These are phyloP conservation scores for Elsinoe australis DNA, from an alignment of 2,329 filamentous ascomycete species.

Conservation along the genomic window DNA sequence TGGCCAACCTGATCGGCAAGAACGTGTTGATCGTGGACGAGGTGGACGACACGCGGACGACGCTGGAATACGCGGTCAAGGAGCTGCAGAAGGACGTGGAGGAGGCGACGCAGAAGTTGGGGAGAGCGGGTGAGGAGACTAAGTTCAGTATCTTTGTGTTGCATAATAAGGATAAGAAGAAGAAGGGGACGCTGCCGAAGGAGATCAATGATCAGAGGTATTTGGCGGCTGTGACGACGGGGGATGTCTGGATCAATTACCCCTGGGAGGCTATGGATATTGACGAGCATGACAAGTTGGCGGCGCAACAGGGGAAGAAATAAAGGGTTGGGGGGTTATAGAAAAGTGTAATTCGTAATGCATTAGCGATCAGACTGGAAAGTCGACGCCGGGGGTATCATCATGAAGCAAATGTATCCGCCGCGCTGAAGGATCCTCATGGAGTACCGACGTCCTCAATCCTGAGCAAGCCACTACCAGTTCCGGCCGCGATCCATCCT, in stretches of 20 bases:
- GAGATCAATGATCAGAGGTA: constrained; percentile 66
- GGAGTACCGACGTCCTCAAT: constrained; percentile 39
- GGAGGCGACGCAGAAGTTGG: constrained; percentile 64
- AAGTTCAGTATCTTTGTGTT: constrained; percentile 92
- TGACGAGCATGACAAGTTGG: constrained; percentile 75
- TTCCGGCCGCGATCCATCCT: constrained; percentile 46
- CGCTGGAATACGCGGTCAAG: constrained; percentile 84
- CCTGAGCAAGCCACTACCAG: constrained; percentile 42
- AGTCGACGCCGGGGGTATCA: constrained; percentile 10
- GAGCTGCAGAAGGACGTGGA: constrained; percentile 94
- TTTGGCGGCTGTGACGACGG: constrained; percentile 75
- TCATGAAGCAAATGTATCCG: not conserved
- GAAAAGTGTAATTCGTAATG: not conserved
- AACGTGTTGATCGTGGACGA: constrained; percentile 89
- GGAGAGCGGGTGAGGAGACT: constrained; percentile 63
- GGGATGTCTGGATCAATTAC: constrained; percentile 98
- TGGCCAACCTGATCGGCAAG: constrained; percentile 84
- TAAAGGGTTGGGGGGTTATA: not conserved
- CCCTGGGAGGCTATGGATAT: constrained; percentile 96
- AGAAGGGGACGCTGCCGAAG: constrained; percentile 78
- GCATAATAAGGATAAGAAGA: constrained; percentile 96
- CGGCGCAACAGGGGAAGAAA: constrained; percentile 34
- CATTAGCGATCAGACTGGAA: constrained; percentile 12
- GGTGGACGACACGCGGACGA: constrained; percentile 91
- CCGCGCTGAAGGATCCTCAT: not conserved